phyloP scores from a whole-genome alignment of 2,329 filamentous ascomycete species.

The Cordyceps farinosa region DNA sequence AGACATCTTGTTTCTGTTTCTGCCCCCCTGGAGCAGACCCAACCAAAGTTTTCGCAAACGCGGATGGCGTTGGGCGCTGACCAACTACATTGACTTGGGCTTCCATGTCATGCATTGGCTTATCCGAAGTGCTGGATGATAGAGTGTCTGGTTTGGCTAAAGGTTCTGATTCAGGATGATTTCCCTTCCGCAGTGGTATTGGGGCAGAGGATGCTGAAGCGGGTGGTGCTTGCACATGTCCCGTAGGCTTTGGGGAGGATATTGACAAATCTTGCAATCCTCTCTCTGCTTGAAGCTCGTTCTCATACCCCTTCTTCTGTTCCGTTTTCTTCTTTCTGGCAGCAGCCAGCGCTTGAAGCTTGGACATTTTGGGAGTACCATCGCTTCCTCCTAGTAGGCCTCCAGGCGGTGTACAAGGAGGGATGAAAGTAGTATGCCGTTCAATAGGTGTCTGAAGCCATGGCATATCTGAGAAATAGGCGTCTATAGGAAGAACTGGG shows the following conservation, averaged over 20 bases:
- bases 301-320: constrained; percentile 46
- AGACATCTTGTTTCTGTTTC: constrained; percentile 31
- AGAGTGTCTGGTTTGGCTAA: background rate
- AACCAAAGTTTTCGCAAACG: constrained; percentile 54
- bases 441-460: constrained; percentile 73
- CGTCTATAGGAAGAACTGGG: constrained; percentile 5
- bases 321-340: constrained; percentile 79
- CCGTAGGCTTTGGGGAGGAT: constrained; percentile 22
- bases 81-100: background rate
- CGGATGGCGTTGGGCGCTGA: constrained; percentile 41
- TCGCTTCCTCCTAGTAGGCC: constrained; percentile 76
- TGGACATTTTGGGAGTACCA: constrained; percentile 70
- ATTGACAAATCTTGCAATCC: constrained; percentile 33
- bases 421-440: constrained; percentile 62
- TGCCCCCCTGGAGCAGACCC: constrained; percentile 37
- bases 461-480: constrained; percentile 72
- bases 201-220: background rate
- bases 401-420: constrained; percentile 51
- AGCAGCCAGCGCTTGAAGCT: constrained; percentile 84
- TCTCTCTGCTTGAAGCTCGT: constrained; percentile 25
- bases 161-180: background rate
- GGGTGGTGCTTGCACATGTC: background rate
- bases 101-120: background rate
- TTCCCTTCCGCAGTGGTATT: background rate
- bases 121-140: background rate